Percentiles rank a stretch among this genome's conserved stretches.
These are phyloP conservation scores for Scleroderma citrinum DNA, from an alignment of 768 basidiomycete species.

Conservation along the genomic window DNA sequence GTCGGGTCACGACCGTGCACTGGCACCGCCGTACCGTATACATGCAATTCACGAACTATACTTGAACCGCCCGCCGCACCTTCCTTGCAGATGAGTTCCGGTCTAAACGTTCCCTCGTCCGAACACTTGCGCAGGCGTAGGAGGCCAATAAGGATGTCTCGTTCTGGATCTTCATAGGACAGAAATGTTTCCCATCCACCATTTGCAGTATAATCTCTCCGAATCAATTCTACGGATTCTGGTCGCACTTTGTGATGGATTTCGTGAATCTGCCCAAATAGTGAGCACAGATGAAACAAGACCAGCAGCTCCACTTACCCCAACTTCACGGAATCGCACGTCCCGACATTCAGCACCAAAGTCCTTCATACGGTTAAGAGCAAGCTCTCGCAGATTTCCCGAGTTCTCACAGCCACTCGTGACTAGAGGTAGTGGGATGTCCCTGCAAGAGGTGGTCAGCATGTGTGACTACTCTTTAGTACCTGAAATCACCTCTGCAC, in stretches of 20 bases:
- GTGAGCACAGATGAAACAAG: slow-evolving; percentile 1
- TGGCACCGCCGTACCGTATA: slow-evolving; percentile 96
- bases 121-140: slow-evolving; percentile 92
- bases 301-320: slow-evolving; percentile 47
- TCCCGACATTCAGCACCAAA: slow-evolving; percentile 97
- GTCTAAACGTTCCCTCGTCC: slow-evolving; percentile 93
- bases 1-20: slow-evolving; percentile 97
- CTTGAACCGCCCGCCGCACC: slow-evolving; percentile 76
- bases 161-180: slow-evolving; percentile 96
- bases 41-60: slow-evolving; percentile 93
- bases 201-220: slow-evolving; percentile 94
- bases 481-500: slow-evolving; percentile 70
- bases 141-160: slow-evolving; percentile 92
- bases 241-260: slow-evolving; percentile 98
- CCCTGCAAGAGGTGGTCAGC: slow-evolving; percentile 40
- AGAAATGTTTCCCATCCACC: slow-evolving; percentile 99
- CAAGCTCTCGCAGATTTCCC: slow-evolving; percentile 93
- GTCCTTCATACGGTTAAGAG: slow-evolving; percentile 97
- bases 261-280: slow-evolving; percentile 74
- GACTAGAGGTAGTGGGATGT: slow-evolving; percentile 95
- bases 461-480: not conserved
- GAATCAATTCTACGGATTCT: slow-evolving; percentile 89
- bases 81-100: slow-evolving; percentile 72
- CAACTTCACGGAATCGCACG: slow-evolving; percentile 96
- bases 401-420: slow-evolving; percentile 97